Percentiles rank a stretch among this genome's conserved stretches.
Conservation (phyloP, 1,284 basidiomycete genomes). For the Coniophora puteana region DNA sequence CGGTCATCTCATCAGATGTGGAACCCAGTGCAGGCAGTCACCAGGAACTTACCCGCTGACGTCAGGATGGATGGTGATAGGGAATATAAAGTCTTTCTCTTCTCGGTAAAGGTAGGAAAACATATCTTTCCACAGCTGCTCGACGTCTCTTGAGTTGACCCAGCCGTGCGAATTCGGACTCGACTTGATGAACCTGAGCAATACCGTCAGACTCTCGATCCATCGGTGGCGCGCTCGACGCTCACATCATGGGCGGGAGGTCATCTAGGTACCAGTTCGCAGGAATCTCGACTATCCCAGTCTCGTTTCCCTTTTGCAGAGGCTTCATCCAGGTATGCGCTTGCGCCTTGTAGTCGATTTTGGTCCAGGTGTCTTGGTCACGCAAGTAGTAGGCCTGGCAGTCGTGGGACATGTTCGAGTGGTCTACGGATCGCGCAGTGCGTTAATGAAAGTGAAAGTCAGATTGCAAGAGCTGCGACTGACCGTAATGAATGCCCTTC, state of each 20-base stretch:
- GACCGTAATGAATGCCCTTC: conserved; percentile 75
- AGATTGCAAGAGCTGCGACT: background rate
- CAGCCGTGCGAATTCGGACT: conserved; percentile 67
- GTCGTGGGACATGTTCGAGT: conserved; percentile 66
- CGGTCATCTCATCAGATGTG: conserved; percentile 3
- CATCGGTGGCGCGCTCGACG: background rate
- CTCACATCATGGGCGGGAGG: conserved; percentile 66
- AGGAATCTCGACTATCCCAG: conserved; percentile 71
- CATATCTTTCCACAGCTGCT: conserved; percentile 75
- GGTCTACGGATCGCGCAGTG: conserved; percentile 36
- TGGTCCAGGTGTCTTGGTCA: conserved; percentile 69
- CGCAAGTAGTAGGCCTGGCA: conserved; percentile 71
- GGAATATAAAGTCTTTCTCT: conserved; percentile 71
- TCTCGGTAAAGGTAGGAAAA: conserved; percentile 73
- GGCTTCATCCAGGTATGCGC: conserved; percentile 79
- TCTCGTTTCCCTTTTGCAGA: conserved; percentile 58
- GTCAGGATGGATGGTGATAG: conserved; percentile 77
- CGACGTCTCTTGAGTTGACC: conserved; percentile 67
- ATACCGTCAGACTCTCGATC: background rate
- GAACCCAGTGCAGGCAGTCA: background rate
- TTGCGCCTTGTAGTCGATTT: conserved; percentile 62
- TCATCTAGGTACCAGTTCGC: conserved; percentile 74
- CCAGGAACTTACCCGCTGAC: conserved; percentile 55
- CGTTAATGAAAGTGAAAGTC: background rate
- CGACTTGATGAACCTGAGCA: conserved; percentile 59